Conservation (phyloP, 2,329 filamentous ascomycete genomes). For the Nigrograna mackinnonii region DNA sequence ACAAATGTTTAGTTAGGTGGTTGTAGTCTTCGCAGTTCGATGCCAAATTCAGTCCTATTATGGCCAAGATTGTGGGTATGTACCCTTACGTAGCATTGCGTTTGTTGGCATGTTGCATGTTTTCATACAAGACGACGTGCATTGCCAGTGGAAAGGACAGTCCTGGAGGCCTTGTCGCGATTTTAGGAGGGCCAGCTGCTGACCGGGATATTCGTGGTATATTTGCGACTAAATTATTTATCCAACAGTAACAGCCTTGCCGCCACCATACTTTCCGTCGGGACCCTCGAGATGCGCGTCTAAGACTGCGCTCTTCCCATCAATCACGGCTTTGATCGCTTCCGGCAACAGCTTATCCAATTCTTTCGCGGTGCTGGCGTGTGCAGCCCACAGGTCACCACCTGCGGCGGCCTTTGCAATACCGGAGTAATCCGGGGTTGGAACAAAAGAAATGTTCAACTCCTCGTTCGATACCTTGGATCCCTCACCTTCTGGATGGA, state of each 20-base stretch:
- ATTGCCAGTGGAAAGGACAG: no score
- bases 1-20: no score
- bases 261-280: slow-evolving; percentile 55
- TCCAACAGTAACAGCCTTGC: slow-evolving; percentile 13
- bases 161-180: no score
- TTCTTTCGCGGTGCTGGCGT: slow-evolving; percentile 60
- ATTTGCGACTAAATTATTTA: no score
- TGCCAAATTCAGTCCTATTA: no score
- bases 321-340: slow-evolving; percentile 62
- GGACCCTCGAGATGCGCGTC: slow-evolving; percentile 64
- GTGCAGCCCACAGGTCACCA: slow-evolving; percentile 63
- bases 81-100: no score
- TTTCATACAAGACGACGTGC: no score
- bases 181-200: no score
- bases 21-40: no score
- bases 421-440: slow-evolving; percentile 68
- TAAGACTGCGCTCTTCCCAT: slow-evolving; percentile 63
- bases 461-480: slow-evolving; percentile 65
- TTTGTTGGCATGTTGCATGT: no score
- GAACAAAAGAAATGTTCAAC: slow-evolving; percentile 68
- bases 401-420: slow-evolving; percentile 69
- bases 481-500: slow-evolving; percentile 67
- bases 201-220: no score
- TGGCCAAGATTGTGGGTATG: no score
- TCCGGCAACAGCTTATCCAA: slow-evolving; percentile 58